Evolutionary conservation across 148 eudicot genomes (phyloP), one percentile per base, ranked within the genome.

Genomic region (Persicaria maculosa): DNA sequence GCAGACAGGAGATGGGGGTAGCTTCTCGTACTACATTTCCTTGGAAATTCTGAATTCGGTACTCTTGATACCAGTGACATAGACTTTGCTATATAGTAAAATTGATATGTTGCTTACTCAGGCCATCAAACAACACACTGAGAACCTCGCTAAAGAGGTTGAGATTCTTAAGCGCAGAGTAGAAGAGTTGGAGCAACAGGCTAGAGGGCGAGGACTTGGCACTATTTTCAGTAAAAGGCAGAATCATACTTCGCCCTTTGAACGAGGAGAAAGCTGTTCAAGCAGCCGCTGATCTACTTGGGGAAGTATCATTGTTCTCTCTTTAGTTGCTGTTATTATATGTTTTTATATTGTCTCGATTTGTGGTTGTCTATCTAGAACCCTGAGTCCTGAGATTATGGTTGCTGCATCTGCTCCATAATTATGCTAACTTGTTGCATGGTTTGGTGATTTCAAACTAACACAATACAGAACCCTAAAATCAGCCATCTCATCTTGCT

Each of bases 1-100:
- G 74, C 11, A 74, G 74, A 9, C 74, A 79, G 52, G 81, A 79
- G 61, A 17, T 79, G 40, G 46, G 47, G 78, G 75, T 79, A 48
- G 15, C 9, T 19, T 11, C 20, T 16, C 57, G 3, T 43, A 43
- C 25, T 45, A 68, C 40, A 5, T 45, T 45, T 45, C 40, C 0
- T 8, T 8, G 9, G 11, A 46, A 45, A 46, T 70, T 45, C 15
- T 8, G 36, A 31, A 31, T 31, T 31, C 43, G 47, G 4, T 69
- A n/a, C 52, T 17, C 36, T 48, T 46, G 6, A 59, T n/a, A 1
- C 9, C 7, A 11, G 11, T 59, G 22, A 59, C 15, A 59, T 22
- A 59, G 7, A 59, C 15, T 7, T 8, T 8, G 11, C 52, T 48
- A 8, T 12, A 48, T 48, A 48, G 52, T 48, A 48, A 48, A 48